Evolutionary conservation across 305 asterid genomes (phyloP), one percentile per base, ranked within the genome.

Genomic region (Euphrasia arctica): DNA sequence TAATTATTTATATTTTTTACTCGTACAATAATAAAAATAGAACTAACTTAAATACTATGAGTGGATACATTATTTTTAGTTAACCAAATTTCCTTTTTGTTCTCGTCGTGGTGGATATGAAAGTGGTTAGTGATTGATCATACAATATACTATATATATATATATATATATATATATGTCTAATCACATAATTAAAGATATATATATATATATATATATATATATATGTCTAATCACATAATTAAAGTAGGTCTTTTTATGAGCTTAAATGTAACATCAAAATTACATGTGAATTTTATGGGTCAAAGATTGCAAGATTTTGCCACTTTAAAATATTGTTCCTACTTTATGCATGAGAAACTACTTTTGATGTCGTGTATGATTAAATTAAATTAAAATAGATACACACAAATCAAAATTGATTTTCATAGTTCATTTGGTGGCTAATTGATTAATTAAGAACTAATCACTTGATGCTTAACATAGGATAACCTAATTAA

Each of bases 281-380:
- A 28, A 25, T 25, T 42, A 27, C 63, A 65, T 54, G 58, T 50
- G 71, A 68, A 54, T 67, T 67, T 56, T 34, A 62, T 59, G 25
- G 55, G 57, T 66, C 69, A 70, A 70, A 70, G 60, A 54, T 54
- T 60, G 62, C 62, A 52, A 58, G 62, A 63, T 52, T 69, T 49
- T 27, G 32, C 22, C 22, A 18, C 22, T 18, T 18, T 18, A 18
- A 18, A 18, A 18, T n/a, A n/a, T 14, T 50, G 79, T 79, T 48
- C 75, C 75, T 28, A 68, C 70, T 36, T 45, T 4, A 9, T 55
- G 67, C 75, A 73, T 66, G 54, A 57, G 15, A 55, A 43, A 31
- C 22, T 49, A 43, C 32, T 14, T 65, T 60, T 45, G 72, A 67
- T 62, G 72, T 65, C 70, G 43, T 66, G 34, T 66, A 39, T 50